phyloP scores from a whole-genome alignment of 2,329 filamentous ascomycete species.

The Fusarium nisikadoi region DNA sequence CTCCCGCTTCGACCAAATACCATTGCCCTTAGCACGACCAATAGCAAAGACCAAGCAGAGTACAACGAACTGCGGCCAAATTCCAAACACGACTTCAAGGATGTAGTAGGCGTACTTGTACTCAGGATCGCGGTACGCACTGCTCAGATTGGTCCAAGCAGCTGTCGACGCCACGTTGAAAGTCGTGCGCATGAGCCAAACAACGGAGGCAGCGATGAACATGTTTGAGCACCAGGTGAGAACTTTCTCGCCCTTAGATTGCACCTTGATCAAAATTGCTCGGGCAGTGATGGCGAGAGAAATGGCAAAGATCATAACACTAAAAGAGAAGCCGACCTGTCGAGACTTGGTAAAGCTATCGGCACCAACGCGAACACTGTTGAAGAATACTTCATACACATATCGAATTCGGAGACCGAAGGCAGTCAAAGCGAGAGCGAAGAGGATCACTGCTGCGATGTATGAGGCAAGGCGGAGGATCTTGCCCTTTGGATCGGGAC shows the following conservation, averaged over 20 bases:
- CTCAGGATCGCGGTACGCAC: neutral
- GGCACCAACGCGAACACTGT: neutral
- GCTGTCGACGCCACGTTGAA: constrained; percentile 39
- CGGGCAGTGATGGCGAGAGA: constrained; percentile 19
- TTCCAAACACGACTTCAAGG: constrained; percentile 38
- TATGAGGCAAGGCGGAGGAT: constrained; percentile 25
- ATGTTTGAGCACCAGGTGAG: constrained; percentile 34
- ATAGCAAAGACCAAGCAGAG: constrained; percentile 44
- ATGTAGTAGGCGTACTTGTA: constrained; percentile 29
- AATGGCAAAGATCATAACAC: constrained; percentile 30
- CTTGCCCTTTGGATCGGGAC: constrained; percentile 9
- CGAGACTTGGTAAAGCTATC: neutral
- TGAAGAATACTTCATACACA: neutral
- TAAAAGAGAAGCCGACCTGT: constrained; percentile 19
- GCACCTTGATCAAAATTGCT: constrained; percentile 38
- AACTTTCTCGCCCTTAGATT: constrained; percentile 17
- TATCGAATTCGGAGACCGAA: constrained; percentile 35
- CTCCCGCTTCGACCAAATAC: constrained; percentile 43
- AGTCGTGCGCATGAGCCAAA: constrained; percentile 42
- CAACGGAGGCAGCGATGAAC: constrained; percentile 35
- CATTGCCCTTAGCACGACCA: constrained; percentile 40
- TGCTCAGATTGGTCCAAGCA: constrained; percentile 9
- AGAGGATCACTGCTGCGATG: constrained; percentile 24
- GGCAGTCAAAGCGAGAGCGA: constrained; percentile 16
- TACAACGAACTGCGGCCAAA: constrained; percentile 42